Evolutionary conservation across 192 early-diverging fungal species (phyloP).

Genomic region (Backusella tarrabulga): DNA sequence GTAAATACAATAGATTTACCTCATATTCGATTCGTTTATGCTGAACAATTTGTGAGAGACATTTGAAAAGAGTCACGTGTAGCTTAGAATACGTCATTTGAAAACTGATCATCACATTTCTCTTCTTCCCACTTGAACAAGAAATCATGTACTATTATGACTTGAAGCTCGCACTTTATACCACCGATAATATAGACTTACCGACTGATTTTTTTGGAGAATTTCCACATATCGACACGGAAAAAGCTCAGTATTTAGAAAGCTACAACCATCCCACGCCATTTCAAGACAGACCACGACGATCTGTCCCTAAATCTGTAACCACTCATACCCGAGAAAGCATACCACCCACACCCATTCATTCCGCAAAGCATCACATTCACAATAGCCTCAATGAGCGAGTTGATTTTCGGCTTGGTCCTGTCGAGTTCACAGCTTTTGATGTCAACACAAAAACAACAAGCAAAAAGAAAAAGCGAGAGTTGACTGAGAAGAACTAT

Average conservation of each 20-base stretch:
- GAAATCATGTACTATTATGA: slow-evolving; percentile 15
- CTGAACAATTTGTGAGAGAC: too few species aligned
- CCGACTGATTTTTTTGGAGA: neutral
- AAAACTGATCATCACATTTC: neutral
- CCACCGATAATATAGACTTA: neutral
- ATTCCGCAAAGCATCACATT: neutral
- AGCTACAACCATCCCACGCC: neutral
- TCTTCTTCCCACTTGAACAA: neutral
- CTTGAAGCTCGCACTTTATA: slow-evolving; percentile 9
- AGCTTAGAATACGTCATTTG: neutral
- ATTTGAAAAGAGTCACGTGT: neutral
- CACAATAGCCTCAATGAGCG: neutral
- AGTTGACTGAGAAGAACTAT: neutral
- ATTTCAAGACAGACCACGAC: neutral
- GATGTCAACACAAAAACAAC: neutral
- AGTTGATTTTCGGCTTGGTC: slow-evolving; percentile 10
- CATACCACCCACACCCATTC: slow-evolving; percentile 7
- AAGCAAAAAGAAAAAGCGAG: slow-evolving; percentile 13
- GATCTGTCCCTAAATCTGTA: neutral
- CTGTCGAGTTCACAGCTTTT: neutral
- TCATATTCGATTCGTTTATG: too few species aligned
- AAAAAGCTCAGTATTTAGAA: neutral
- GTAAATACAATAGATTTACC: too few species aligned
- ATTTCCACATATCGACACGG: neutral
- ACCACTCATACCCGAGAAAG: neutral